These are phyloP conservation scores for Jatropha multifida DNA, from an alignment of 441 rosid species.

Conservation along the genomic window DNA sequence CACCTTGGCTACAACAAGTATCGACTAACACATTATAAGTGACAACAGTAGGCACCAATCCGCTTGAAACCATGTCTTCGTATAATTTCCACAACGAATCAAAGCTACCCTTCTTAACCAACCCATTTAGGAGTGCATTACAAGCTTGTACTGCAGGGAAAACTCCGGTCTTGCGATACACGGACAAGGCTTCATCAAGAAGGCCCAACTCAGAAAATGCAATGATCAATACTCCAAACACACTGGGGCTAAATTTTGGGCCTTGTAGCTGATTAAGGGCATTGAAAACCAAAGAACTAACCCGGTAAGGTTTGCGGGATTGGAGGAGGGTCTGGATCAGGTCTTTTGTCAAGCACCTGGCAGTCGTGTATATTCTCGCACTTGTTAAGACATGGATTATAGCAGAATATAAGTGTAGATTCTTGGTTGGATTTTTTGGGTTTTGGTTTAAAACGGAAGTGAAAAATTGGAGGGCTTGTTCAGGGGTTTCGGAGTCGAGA, in stretches of 20 bases:
- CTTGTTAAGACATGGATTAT: slow-evolving; percentile 33
- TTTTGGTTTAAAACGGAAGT: slow-evolving; percentile 26
- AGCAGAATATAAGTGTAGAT: slow-evolving; percentile 38
- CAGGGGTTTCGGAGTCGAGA: slow-evolving; percentile 24
- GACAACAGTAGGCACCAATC: slow-evolving; percentile 51
- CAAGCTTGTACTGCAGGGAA: slow-evolving; percentile 51
- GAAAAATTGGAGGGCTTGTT: slow-evolving; percentile 45
- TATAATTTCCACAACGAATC: slow-evolving; percentile 44
- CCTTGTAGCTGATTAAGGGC: slow-evolving; percentile 37
- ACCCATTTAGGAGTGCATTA: slow-evolving; percentile 50
- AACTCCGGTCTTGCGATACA: slow-evolving; percentile 36
- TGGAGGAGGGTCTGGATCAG: slow-evolving; percentile 45
- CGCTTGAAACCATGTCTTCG: slow-evolving; percentile 44
- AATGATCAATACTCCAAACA: slow-evolving; percentile 52
- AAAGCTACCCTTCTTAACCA: slow-evolving; percentile 44
- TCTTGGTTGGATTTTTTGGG: slow-evolving; percentile 25
- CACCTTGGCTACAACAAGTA: slow-evolving; percentile 52
- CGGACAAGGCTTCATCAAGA: slow-evolving; percentile 60
- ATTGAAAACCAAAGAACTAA: slow-evolving; percentile 36
- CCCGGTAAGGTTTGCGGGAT: slow-evolving; percentile 31
- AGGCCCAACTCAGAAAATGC: slow-evolving; percentile 52
- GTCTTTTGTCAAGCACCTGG: slow-evolving; percentile 70
- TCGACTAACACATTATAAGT: slow-evolving; percentile 60
- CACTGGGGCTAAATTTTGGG: slow-evolving; percentile 37
- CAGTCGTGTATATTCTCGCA: slow-evolving; percentile 41